These are phyloP conservation scores for Oryza longistaminata DNA, from an alignment of 176 grass and related monocot species.

Conservation along the genomic window DNA sequence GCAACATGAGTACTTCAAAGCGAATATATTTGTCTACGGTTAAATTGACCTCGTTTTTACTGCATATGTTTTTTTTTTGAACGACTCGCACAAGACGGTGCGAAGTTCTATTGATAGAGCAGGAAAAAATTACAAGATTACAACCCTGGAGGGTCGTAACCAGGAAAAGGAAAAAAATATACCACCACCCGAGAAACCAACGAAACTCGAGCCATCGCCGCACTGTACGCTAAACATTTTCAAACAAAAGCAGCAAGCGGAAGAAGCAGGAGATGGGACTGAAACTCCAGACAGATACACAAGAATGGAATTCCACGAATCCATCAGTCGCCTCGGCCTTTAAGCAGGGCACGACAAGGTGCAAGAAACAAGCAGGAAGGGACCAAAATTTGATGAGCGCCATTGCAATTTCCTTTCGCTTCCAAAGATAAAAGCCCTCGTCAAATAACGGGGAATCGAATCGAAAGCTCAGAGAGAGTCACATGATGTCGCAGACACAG, in stretches of 20 bases:
- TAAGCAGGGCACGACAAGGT: neutral
- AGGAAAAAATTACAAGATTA: no score
- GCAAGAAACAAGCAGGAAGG: constrained; percentile 25
- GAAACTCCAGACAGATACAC: neutral
- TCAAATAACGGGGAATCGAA: constrained; percentile 12
- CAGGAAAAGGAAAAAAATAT: no score
- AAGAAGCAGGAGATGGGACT: neutral
- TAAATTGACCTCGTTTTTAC: no score
- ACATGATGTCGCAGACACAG: neutral
- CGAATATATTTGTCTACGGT: no score
- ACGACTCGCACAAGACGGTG: no score
- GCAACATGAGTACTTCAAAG: no score
- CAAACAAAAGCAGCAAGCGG: neutral
- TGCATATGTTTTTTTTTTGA: no score
- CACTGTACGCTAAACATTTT: neutral
- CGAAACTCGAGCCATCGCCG: neutral
- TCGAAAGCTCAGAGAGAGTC: neutral
- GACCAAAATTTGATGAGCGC: neutral
- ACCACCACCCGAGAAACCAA: no score
- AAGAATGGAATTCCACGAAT: neutral
- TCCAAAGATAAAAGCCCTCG: neutral
- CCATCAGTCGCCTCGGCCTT: neutral
- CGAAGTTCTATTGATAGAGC: no score
- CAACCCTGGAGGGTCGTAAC: no score
- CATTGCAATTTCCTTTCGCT: neutral